Conservation (phyloP, 2,329 filamentous ascomycete genomes). For the Cladosporium sp. region DNA sequence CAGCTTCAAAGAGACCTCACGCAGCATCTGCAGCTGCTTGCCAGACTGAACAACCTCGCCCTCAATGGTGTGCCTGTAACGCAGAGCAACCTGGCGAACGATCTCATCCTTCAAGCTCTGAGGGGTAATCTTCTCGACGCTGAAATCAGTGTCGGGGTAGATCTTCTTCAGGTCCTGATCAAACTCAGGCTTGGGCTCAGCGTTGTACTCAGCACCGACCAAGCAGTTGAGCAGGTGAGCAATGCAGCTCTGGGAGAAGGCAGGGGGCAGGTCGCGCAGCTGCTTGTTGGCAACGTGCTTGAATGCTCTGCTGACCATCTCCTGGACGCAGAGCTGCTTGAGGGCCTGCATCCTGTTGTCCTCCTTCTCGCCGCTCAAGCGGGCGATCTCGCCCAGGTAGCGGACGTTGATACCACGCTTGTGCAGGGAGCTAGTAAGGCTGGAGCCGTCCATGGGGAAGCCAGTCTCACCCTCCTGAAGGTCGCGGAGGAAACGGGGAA, state of each 20-base stretch:
- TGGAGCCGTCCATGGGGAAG: slow-evolving; percentile 98
- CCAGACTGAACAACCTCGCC: slow-evolving; percentile 62
- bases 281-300: slow-evolving; percentile 84
- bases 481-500: slow-evolving; percentile 82
- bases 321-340: slow-evolving; percentile 71
- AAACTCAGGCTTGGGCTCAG: slow-evolving; percentile 71
- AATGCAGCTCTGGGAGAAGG: slow-evolving; percentile 73
- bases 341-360: slow-evolving; percentile 72
- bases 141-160: slow-evolving; percentile 76
- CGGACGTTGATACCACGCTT: slow-evolving; percentile 96
- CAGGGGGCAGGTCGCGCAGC: slow-evolving; percentile 71
- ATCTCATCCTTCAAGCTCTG: slow-evolving; percentile 65
- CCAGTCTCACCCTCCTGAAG: slow-evolving; percentile 88
- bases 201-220: slow-evolving; percentile 69
- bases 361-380: slow-evolving; percentile 53
- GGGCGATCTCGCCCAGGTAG: slow-evolving; percentile 83
- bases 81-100: slow-evolving; percentile 62
- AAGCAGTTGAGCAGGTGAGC: slow-evolving; percentile 92
- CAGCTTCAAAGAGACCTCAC: slow-evolving; percentile 82
- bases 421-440: slow-evolving; percentile 80
- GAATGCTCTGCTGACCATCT: slow-evolving; percentile 93
- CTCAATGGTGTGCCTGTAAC: slow-evolving; percentile 72
- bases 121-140: slow-evolving; percentile 74
- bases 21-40: slow-evolving; percentile 76
- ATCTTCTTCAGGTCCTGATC: slow-evolving; percentile 69